Evolutionary conservation across 2,329 filamentous ascomycete species (phyloP).

Genomic region (Colletotrichum musicola): DNA sequence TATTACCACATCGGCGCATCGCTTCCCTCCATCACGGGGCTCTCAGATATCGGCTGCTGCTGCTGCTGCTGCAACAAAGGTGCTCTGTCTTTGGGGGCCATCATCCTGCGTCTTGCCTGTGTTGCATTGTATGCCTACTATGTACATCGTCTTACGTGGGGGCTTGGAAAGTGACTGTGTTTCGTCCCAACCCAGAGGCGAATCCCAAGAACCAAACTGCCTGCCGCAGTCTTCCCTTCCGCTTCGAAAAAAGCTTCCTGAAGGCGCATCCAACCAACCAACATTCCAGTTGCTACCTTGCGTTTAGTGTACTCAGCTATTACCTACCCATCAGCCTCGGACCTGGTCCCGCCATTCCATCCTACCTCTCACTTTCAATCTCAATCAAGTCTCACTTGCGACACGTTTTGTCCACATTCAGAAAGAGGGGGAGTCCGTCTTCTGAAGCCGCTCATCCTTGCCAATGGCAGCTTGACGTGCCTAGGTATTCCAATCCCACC

Average conservation of each 20-base stretch:
- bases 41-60: too few species aligned
- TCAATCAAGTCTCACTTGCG: slow-evolving; percentile 21
- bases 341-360: slow-evolving; percentile 7
- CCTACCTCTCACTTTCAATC: slow-evolving; percentile 2
- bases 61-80: background rate
- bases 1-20: background rate
- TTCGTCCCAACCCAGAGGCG: background rate
- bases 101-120: background rate
- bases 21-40: slow-evolving; percentile 10
- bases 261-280: slow-evolving; percentile 10
- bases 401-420: slow-evolving; percentile 16
- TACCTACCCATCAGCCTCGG: background rate
- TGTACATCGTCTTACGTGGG: background rate
- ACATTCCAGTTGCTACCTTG: background rate
- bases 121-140: background rate
- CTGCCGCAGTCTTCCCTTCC: background rate
- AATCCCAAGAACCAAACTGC: background rate
- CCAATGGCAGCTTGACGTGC: background rate
- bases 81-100: background rate
- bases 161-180: slow-evolving; percentile 8
- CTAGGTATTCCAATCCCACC: slow-evolving; percentile 3
- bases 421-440: background rate
- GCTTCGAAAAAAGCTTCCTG: slow-evolving; percentile 14
- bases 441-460: background rate
- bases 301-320: too few species aligned